Base-by-base conservation (phyloP, 257 asterid genomes). In the Buddleja alternifolia region DNA sequence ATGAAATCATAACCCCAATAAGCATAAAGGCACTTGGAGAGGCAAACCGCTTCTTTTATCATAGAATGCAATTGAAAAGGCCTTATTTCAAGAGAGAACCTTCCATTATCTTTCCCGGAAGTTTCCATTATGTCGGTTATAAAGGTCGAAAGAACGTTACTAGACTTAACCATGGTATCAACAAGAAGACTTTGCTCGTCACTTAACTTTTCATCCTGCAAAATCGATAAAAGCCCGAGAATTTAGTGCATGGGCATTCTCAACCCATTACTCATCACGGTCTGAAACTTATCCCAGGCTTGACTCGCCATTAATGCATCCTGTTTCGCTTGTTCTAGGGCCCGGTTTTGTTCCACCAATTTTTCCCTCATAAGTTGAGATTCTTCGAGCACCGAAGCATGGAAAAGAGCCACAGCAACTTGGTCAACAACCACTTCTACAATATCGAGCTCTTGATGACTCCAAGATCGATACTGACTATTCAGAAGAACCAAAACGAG, bases 341-440 rank as follows among this genome's bases (percentile, higher is more conserved):
- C 92, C 67, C 81, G 88, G 56, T 94, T 94, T 76, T 91, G 99
- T 48, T 85, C 90, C 34, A 58, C 94, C 66, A 94, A 70, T 70
- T 81, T 78, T 6, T 94, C 97, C 51, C 90, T 82, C 96, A 86
- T 91, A 50, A 63, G 71, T 73, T 86, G 95, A 70, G 97, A 89
- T 77, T 94, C 97, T 78, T 94, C 97, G 14, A 94, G 96, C 21
- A 94, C 83, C 17, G 97, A 87, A 65, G 97, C 99, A 73, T 94
- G 99, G 51, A 97, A 94, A 51, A 94, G 84, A 41, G 99, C 99
- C 54, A 94, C 96, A 0, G 97, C 90, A 51, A 94, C 97, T 83
- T 94, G 99, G 77, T 91, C 93, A 8, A 96, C 96, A 68, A 92
- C 97, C 14, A 82, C 90, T 60, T 84, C 79, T 10, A 94, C 95